phyloP scores from a whole-genome alignment of 2,329 filamentous ascomycete genomes.

The Phyllosticta ampelicida region DNA sequence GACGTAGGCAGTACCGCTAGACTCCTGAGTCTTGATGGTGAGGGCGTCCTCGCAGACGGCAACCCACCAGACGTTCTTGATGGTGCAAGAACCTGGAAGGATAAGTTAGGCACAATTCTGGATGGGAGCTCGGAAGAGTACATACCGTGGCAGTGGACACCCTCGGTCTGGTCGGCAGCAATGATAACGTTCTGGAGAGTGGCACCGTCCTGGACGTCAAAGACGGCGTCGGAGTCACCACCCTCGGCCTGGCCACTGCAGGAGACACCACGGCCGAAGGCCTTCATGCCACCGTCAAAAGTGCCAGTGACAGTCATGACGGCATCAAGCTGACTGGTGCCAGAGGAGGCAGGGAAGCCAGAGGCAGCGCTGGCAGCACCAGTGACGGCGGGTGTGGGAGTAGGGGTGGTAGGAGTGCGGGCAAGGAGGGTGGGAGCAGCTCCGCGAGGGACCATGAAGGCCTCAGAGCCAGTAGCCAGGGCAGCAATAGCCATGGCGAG shows the following conservation, averaged over 20 bases:
- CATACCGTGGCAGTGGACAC: constrained; percentile 36
- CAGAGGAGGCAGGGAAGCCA: constrained; percentile 8
- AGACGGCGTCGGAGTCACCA: constrained; percentile 11
- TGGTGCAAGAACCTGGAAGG: constrained; percentile 33
- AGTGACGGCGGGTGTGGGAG: constrained; percentile 2
- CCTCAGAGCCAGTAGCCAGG: constrained; percentile 2
- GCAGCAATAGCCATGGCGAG: constrained; percentile 4
- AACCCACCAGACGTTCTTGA: constrained; percentile 26
- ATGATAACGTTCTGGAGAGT: constrained; percentile 41
- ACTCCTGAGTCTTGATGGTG: constrained; percentile 16
- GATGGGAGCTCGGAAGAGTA: background rate
- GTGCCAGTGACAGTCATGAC: constrained; percentile 8
- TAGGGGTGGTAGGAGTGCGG: constrained; percentile 1
- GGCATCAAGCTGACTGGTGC: constrained; percentile 8
- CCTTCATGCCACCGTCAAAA: constrained; percentile 12
- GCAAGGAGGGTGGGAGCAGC: background rate
- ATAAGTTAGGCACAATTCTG: constrained; percentile 15
- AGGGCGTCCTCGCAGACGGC: constrained; percentile 31
- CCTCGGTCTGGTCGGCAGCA: constrained; percentile 36
- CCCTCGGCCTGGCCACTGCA: constrained; percentile 10
- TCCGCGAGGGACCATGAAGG: constrained; percentile 9
- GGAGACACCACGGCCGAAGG: constrained; percentile 10
- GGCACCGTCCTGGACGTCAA: constrained; percentile 17
- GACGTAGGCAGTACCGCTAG: constrained; percentile 17
- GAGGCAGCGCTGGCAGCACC: constrained; percentile 1